A percentile compares a stretch with the other conserved stretches of the same genome.
These are phyloP conservation scores for Pilatotrama ljubarskyi DNA, from an alignment of 768 basidiomycete genomes.

Conservation along the genomic window DNA sequence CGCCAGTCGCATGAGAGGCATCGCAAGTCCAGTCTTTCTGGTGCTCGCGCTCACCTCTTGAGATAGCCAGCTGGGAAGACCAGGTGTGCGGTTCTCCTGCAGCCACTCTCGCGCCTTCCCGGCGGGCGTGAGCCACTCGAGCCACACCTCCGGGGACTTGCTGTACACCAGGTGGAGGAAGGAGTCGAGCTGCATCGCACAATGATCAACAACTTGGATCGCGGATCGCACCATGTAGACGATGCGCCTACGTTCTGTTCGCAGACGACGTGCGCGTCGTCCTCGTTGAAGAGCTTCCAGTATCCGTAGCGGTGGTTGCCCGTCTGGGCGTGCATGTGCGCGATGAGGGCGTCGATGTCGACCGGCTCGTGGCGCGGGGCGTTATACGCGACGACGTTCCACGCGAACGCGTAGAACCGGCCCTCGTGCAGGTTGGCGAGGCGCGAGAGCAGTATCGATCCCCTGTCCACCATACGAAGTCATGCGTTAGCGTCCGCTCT, in stretches of 20 bases:
- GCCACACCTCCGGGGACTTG: constrained; percentile 35
- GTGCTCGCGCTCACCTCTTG: constrained; percentile 34
- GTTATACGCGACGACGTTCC: constrained; percentile 36
- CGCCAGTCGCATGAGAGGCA: too few species aligned
- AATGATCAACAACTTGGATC: too few species aligned
- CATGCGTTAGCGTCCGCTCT: background rate
- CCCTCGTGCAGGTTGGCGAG: constrained; percentile 31
- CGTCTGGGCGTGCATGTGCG: constrained; percentile 20
- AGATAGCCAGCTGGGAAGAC: constrained; percentile 33
- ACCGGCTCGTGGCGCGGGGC: constrained; percentile 27
- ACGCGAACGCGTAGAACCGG: constrained; percentile 43
- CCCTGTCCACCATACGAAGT: background rate
- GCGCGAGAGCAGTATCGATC: background rate
- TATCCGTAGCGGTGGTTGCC: constrained; percentile 37
- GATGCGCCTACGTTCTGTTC: background rate
- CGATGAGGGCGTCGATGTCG: constrained; percentile 29
- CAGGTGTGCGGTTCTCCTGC: constrained; percentile 28
- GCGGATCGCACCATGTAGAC: background rate
- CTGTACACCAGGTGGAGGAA: constrained; percentile 39
- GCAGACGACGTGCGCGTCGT: background rate
- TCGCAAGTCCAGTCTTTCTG: too few species aligned
- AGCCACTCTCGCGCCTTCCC: constrained; percentile 36
- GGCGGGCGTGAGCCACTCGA: constrained; percentile 34
- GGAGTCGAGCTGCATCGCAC: constrained; percentile 37
- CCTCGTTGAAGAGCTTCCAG: constrained; percentile 32